Conservation (phyloP, 768 basidiomycete genomes). For the Pulveroboletus sp. region DNA sequence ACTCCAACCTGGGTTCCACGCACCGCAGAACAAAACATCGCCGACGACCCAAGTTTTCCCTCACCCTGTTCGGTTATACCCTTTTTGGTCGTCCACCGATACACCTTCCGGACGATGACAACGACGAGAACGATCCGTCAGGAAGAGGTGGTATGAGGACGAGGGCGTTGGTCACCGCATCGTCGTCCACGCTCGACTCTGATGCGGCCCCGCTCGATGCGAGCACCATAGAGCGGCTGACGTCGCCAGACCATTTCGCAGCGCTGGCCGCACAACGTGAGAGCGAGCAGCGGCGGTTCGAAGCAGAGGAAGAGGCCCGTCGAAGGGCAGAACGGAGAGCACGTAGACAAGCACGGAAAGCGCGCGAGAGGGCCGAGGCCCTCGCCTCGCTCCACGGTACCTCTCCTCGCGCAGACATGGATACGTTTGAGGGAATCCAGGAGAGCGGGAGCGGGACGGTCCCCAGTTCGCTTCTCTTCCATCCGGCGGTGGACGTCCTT, state of each 20-base stretch:
- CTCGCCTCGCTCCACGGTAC: constrained; percentile 33
- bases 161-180: constrained; percentile 23
- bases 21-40: constrained; percentile 31
- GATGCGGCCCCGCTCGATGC: constrained; percentile 65
- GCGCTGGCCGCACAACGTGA: constrained; percentile 27
- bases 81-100: constrained; percentile 64
- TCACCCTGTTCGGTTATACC: constrained; percentile 62
- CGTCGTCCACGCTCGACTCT: constrained; percentile 54
- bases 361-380: constrained; percentile 33
- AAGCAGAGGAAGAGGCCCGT: constrained; percentile 38
- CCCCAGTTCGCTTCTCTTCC: neutral
- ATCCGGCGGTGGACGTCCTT: neutral
- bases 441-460: constrained; percentile 37
- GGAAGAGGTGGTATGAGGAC: constrained; percentile 8
- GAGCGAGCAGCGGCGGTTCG: constrained; percentile 23
- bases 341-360: constrained; percentile 42
- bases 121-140: constrained; percentile 24
- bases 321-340: constrained; percentile 46
- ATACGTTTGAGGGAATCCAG: constrained; percentile 63
- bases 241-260: constrained; percentile 36
- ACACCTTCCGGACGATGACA: constrained; percentile 56
- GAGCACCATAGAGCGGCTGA: constrained; percentile 49
- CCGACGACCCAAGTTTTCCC: constrained; percentile 33
- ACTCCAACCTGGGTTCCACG: constrained; percentile 51
- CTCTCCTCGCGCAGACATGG: constrained; percentile 16